phyloP scores from a whole-genome alignment of 139 green algal genomes.

The Desmodesmus armatus region DNA sequence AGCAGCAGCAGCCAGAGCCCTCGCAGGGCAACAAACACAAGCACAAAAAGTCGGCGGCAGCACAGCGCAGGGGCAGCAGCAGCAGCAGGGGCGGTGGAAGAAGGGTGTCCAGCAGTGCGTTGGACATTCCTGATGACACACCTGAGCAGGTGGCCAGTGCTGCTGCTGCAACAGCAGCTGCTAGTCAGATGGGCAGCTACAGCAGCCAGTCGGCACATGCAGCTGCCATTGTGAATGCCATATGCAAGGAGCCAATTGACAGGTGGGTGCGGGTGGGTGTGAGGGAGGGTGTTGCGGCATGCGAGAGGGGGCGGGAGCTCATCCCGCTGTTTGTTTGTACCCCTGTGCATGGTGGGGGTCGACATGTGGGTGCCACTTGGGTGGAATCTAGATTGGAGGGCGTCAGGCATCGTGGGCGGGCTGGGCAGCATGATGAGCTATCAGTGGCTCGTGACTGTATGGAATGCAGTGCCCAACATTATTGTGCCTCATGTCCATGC shows the following conservation, averaged over 20 bases:
- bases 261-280: too few species aligned
- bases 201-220: conserved; percentile 11
- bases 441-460: too few species aligned
- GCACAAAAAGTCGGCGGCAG: neutral
- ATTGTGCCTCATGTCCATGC: too few species aligned
- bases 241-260: conserved; percentile 7
- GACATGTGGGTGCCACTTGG: too few species aligned
- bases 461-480: too few species aligned
- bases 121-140: conserved; percentile 13
- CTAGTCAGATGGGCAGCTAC: neutral
- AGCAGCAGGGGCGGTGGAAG: neutral
- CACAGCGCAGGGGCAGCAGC: neutral
- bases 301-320: too few species aligned
- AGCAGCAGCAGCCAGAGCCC: neutral
- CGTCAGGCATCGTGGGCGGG: too few species aligned
- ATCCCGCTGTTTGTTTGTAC: too few species aligned
- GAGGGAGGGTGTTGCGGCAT: too few species aligned
- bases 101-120: neutral
- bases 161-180: neutral
- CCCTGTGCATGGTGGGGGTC: too few species aligned
- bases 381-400: too few species aligned
- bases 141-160: neutral
- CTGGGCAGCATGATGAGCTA: too few species aligned
- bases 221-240: neutral
- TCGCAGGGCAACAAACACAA: neutral